phyloP scores from a whole-genome alignment of 768 basidiomycete genomes.

The Suillus sp. region DNA sequence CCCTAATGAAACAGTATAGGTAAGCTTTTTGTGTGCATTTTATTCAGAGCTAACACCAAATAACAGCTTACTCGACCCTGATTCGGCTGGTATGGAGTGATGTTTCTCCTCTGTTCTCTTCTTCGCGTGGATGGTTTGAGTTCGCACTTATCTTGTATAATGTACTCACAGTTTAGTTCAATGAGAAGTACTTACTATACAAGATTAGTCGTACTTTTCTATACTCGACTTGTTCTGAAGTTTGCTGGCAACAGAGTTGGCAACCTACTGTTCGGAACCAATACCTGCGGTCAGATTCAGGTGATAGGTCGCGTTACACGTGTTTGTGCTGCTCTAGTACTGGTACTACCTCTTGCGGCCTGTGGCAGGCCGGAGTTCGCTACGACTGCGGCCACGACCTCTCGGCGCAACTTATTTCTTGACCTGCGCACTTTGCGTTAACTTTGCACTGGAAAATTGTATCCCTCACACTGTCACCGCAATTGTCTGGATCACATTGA shows the following conservation, averaged over 20 bases:
- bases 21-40: conserved; percentile 26
- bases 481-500: background rate
- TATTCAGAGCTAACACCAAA: background rate
- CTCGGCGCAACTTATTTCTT: background rate
- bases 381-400: background rate
- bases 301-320: background rate
- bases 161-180: conserved; percentile 6
- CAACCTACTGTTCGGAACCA: background rate
- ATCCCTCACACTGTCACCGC: background rate
- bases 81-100: conserved; percentile 6
- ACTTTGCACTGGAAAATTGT: conserved; percentile 1
- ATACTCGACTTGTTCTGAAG: background rate
- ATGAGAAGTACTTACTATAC: conserved; percentile 3
- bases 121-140: background rate
- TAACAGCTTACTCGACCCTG: conserved; percentile 12
- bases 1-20: conserved; percentile 93
- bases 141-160: conserved; percentile 4
- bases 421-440: background rate
- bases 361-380: background rate
- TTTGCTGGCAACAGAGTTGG: background rate
- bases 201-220: conserved; percentile 1
- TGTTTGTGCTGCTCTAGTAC: background rate
- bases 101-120: background rate
- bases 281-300: background rate
- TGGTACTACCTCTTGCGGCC: background rate